Base-by-base conservation (phyloP, 805 yeast species). In the Lipomyces lipofer region DNA sequence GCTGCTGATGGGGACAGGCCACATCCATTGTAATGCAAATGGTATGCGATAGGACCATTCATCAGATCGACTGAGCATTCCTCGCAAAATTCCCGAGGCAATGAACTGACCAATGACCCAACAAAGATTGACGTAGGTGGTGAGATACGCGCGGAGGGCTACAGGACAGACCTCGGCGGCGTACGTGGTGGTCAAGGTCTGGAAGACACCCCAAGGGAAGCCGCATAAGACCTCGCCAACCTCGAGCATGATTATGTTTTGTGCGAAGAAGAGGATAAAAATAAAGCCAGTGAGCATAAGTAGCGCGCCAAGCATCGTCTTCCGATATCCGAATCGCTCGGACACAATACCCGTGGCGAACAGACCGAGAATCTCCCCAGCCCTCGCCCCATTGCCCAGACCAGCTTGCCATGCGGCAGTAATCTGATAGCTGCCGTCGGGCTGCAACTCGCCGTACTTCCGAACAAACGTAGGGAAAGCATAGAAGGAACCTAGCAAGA, bases 71-170 rank as follows among this genome's bases (percentile, higher is more conserved):
- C 51, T 42, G 56, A 56, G 55, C 45, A 68, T 65, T 43, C 72
- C 80, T 58, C 71, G 72, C 62, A 74, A 68, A 13, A 82, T 77
- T 54, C 85, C 83, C 10, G 81, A 69, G 9, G 81, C 72, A 52
- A 81, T 69, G 33, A 83, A 71, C 64, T 81, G 85, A 35, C 87
- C 87, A 58, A 78, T 65, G 35, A 76, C 75, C 80, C 81, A 80
- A 62, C 82, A 77, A 49, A 77, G 62, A 66, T 79, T 79, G 53
- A 75, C 75, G 52, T 70, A 75, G 10, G 80, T 73, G 15, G 83
- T 74, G 49, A 81, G 67, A 59, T 76, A 77, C 47, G 73, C 71
- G 58, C 85, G 72, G 52, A 81, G 69, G 8, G 75, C 73, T n/a
- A 77, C 62, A 0, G 85, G 85, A 54, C 79, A 72, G 35, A 80